Base-by-base conservation (phyloP, 306 rosid genomes). In the Trichosanthes cucumerina region DNA sequence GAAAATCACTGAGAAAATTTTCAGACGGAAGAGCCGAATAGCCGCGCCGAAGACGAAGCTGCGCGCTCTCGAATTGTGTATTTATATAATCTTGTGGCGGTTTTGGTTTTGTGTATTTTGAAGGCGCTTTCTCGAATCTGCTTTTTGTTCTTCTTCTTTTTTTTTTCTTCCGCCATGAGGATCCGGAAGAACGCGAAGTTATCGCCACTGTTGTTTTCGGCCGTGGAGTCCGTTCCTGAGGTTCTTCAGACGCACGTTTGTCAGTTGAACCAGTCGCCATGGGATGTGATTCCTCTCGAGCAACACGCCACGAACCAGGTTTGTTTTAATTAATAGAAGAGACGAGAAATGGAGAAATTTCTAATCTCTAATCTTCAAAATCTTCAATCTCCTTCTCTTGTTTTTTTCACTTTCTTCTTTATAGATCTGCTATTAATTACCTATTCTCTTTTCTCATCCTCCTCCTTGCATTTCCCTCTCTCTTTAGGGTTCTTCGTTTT, bases 251-350 rank as follows among this genome's bases (percentile, higher is more conserved):
- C 90, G 2, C 90, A 86, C 86, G 82, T 89, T 74, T 94, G 98
- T 85, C 91, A 83, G 79, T 88, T 94, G 54, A 94, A 92, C 82
- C 97, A 88, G 82, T 90, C 94, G 5, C 91, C 97, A 10, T 94
- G 98, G 98, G 98, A 94, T 85, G 89, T 87, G 85, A 84, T 83
- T 86, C 84, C 90, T 81, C 86, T 89, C 77, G 81, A 70, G 39
- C 80, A 80, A 14, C 80, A 81, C 85, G 79, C 82, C 82, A 75
- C 84, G 4, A 41, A 57, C 85, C 87, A 88, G 94, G 97, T 94
- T 79, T 19, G 5, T 75, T 9, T 21, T 19, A 1, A 16, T 54
- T 34, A 5, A 11, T 62, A 26, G 16, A 58, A 58, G 34, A 58
- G 9, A 50, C 33, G 9, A 52, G 24, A 53, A 1, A 18, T 66